phyloP scores from a whole-genome alignment of 441 rosid species.

The Kokia cookei region DNA sequence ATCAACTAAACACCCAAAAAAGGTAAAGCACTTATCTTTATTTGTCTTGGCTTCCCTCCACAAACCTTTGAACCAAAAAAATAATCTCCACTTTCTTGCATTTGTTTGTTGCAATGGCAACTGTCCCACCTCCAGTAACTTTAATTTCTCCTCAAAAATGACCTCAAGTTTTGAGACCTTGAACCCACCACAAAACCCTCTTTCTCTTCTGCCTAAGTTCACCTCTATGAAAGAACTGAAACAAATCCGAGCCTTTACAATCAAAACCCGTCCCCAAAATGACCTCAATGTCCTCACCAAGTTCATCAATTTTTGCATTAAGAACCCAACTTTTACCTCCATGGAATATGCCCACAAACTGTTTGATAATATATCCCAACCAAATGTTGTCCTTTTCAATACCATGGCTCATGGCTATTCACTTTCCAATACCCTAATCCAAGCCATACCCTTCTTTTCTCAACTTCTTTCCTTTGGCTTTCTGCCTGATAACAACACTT shows the following conservation, averaged over 20 bases:
- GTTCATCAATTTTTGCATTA: slow-evolving; percentile 48
- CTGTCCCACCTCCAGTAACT: slow-evolving; percentile 9
- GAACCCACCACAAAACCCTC: slow-evolving; percentile 20
- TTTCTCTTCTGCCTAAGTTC: slow-evolving; percentile 43
- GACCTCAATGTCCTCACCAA: slow-evolving; percentile 39
- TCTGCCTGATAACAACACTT: slow-evolving; percentile 58
- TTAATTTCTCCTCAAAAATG: slow-evolving; percentile 13
- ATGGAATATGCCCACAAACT: slow-evolving; percentile 57
- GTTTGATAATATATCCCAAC: slow-evolving; percentile 59
- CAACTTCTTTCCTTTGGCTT: slow-evolving; percentile 28
- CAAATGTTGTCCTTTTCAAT: slow-evolving; percentile 44
- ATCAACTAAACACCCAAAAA: too few relatives aligned
- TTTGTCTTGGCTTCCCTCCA: slow-evolving; percentile 22
- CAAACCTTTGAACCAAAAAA: slow-evolving; percentile 11
- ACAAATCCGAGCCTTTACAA: slow-evolving; percentile 62
- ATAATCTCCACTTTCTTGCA: neutral
- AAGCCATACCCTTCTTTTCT: slow-evolving; percentile 37
- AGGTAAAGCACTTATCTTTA: neutral
- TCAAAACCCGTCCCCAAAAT: slow-evolving; percentile 54
- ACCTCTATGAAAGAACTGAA: slow-evolving; percentile 45
- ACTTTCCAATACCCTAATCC: slow-evolving; percentile 36
- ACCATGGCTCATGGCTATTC: slow-evolving; percentile 69
- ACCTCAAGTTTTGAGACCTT: slow-evolving; percentile 2
- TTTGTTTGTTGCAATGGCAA: slow-evolving; percentile 30
- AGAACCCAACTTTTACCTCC: slow-evolving; percentile 27